phyloP scores from a whole-genome alignment of 2,329 filamentous ascomycete genomes.

The Pestalotiopsis sp. region DNA sequence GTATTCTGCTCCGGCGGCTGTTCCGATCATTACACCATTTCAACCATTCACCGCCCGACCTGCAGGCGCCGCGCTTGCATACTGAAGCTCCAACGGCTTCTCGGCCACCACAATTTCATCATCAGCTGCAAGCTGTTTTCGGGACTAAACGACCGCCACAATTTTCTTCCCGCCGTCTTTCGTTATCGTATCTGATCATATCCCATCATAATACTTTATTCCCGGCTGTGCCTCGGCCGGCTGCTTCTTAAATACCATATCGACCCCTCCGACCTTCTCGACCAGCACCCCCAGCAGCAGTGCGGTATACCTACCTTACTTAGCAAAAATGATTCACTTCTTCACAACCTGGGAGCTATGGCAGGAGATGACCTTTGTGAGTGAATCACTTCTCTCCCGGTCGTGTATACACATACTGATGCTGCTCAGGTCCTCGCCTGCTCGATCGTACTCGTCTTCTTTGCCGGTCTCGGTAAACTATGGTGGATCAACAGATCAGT shows the following conservation, averaged over 20 bases:
- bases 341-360: constrained; percentile 77
- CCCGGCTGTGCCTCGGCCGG: neutral
- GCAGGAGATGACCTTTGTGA: constrained; percentile 89
- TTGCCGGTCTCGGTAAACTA: constrained; percentile 69
- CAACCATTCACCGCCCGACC: neutral
- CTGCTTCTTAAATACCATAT: neutral
- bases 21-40: neutral
- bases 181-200: neutral
- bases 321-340: constrained; percentile 48
- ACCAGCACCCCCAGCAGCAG: neutral
- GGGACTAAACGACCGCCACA: neutral
- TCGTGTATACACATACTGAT: constrained; percentile 20
- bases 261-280: neutral
- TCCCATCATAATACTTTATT: neutral
- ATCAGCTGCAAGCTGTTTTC: neutral
- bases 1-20: constrained; percentile 2
- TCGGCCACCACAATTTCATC: neutral
- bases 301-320: constrained; percentile 31
- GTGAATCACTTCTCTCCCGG: constrained; percentile 33
- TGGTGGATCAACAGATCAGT: constrained; percentile 60
- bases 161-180: neutral
- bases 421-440: constrained; percentile 67
- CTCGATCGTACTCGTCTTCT: constrained; percentile 71
- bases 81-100: neutral
- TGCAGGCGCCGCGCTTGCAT: neutral